A percentile compares a stretch with the other conserved stretches of the same genome.
These are phyloP conservation scores for Tolypocladium tundrense DNA, from an alignment of 2,329 filamentous ascomycete species.

Conservation along the genomic window DNA sequence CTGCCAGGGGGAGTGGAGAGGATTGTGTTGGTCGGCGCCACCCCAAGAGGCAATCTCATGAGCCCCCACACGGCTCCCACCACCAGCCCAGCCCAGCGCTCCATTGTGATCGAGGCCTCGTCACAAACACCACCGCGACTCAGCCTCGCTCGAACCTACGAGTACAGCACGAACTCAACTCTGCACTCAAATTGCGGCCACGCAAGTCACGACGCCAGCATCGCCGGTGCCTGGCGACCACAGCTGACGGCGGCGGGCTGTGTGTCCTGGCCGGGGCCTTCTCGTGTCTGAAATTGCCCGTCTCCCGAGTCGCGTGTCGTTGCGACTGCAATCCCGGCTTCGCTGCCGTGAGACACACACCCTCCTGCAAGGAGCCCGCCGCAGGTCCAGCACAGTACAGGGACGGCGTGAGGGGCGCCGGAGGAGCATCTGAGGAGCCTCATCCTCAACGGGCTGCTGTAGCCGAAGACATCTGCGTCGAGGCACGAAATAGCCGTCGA, in stretches of 20 bases:
- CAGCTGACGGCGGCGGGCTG: neutral
- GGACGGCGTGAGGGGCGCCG: neutral
- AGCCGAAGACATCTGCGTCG: neutral
- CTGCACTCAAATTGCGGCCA: neutral
- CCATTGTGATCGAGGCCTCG: neutral
- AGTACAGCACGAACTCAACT: neutral
- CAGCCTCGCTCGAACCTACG: neutral
- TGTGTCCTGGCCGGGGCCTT: neutral
- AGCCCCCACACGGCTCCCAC: neutral
- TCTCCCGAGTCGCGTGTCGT: neutral
- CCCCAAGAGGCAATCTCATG: neutral
- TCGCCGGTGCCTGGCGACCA: neutral
- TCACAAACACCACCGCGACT: neutral
- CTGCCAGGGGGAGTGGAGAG: neutral
- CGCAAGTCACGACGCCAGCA: neutral
- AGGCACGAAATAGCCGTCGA: neutral
- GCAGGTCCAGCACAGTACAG: neutral
- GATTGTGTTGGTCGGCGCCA: neutral
- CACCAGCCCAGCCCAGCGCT: no score
- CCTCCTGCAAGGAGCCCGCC: neutral
- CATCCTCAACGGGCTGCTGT: neutral
- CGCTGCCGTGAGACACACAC: neutral
- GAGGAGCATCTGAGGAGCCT: neutral
- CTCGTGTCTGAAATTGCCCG: neutral
- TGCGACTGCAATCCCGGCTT: neutral